Evolutionary conservation across 495 filamentous ascomycete species (phyloP).

Genomic region (Baudoinia panamericana): DNA sequence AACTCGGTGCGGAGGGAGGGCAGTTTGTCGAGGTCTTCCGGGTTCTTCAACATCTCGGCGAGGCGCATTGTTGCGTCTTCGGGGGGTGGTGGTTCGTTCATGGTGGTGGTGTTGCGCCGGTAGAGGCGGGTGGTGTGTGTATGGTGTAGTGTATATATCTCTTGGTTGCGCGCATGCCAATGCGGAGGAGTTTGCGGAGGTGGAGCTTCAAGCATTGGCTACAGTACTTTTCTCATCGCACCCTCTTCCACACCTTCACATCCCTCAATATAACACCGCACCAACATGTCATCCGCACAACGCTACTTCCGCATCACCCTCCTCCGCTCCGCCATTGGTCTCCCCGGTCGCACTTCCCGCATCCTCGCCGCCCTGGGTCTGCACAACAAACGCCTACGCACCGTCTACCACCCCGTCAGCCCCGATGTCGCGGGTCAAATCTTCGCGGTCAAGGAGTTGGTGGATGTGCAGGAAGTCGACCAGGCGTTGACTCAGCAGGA

Average conservation of each 20-base stretch:
- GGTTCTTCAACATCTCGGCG: conserved; percentile 57
- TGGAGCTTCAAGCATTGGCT: background rate
- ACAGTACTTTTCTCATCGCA: too few relatives aligned
- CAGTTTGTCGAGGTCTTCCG: conserved; percentile 92
- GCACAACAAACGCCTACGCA: conserved; percentile 69
- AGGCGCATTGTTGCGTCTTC: conserved; percentile 47
- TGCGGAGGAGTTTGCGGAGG: background rate
- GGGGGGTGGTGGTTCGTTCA: conserved; percentile 45
- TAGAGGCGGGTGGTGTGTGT: background rate
- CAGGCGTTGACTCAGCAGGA: conserved; percentile 54
- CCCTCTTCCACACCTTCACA: background rate
- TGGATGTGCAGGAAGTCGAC: conserved; percentile 75
- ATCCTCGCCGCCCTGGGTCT: conserved; percentile 84
- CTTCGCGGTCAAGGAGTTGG: conserved; percentile 93
- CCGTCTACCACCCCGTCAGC: conserved; percentile 83
- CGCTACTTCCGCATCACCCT: conserved; percentile 87
- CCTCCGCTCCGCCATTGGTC: conserved; percentile 81
- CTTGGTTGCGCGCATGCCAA: too few relatives aligned
- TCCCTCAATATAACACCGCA: background rate
- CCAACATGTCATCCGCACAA: background rate
- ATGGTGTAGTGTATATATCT: conserved; percentile 4
- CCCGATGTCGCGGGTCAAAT: conserved; percentile 83
- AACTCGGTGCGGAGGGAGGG: conserved; percentile 80
- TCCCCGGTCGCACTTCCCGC: conserved; percentile 66
- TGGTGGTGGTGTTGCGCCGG: conserved; percentile 18